phyloP scores from a whole-genome alignment of 2,329 filamentous ascomycete genomes.

The Talaromyces pinophilus region DNA sequence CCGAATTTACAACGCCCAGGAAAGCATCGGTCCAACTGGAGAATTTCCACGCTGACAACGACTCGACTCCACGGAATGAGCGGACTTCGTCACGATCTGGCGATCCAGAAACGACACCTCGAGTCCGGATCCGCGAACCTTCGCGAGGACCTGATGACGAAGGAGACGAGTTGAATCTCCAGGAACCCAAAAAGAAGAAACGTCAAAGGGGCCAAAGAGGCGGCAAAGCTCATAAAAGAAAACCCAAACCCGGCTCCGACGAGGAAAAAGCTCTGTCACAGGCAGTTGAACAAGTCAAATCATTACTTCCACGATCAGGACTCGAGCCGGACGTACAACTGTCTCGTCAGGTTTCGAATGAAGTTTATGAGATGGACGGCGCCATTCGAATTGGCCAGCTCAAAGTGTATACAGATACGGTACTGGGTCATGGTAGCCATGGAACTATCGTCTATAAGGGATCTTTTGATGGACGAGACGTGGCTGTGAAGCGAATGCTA shows the following conservation, averaged over 20 bases:
- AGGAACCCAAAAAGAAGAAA: conserved; percentile 63
- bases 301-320: conserved; percentile 43
- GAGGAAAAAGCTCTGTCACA: conserved; percentile 55
- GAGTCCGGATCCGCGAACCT: conserved; percentile 45
- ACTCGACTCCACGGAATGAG: conserved; percentile 33
- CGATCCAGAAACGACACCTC: conserved; percentile 33
- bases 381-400: conserved; percentile 62
- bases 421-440: conserved; percentile 79
- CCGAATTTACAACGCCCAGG: conserved; percentile 18
- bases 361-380: conserved; percentile 61
- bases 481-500: conserved; percentile 95
- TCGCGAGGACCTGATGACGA: conserved; percentile 37
- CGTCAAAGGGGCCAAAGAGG: conserved; percentile 70
- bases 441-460: conserved; percentile 96
- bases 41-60: conserved; percentile 36
- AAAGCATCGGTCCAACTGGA: conserved; percentile 25
- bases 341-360: conserved; percentile 56
- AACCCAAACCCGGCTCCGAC: conserved; percentile 55
- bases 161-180: conserved; percentile 32
- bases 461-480: conserved; percentile 88
- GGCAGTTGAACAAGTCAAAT: conserved; percentile 59
- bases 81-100: conserved; percentile 25
- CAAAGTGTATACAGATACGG: conserved; percentile 60
- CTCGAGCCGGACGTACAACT: conserved; percentile 63
- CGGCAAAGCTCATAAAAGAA: conserved; percentile 64